Evolutionary conservation across 106 monocot genomes (phyloP).

Genomic region (Dendrobium officinale): DNA sequence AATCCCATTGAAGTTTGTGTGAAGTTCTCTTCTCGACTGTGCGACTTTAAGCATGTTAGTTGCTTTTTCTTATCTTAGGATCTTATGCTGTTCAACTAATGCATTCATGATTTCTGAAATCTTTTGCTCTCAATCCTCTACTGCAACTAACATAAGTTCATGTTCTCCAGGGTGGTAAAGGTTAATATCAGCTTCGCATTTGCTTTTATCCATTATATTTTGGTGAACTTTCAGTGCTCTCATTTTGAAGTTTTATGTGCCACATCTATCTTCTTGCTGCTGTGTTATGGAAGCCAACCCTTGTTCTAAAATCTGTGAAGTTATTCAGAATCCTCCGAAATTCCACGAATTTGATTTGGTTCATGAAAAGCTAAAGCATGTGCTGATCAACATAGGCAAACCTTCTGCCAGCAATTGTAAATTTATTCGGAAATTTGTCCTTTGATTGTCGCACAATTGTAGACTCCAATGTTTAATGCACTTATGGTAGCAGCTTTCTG

Average conservation of each 20-base stretch:
- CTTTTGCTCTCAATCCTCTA: background rate
- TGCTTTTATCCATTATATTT: background rate
- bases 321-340: too few relatives aligned
- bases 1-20: too few relatives aligned
- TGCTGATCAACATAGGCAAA: background rate
- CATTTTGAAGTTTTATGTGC: background rate
- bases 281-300: too few relatives aligned
- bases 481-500: background rate
- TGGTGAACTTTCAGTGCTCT: background rate
- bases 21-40: too few relatives aligned
- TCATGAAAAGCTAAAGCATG: background rate
- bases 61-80: too few relatives aligned
- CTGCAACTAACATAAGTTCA: background rate
- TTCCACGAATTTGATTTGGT: background rate
- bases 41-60: too few relatives aligned
- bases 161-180: constrained; percentile 6
- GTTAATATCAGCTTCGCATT: background rate
- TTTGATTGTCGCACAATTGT: background rate
- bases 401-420: background rate
- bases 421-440: background rate
- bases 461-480: background rate
- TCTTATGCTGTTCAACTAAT: too few relatives aligned
- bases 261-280: background rate
- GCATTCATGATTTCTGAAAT: too few relatives aligned
- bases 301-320: too few relatives aligned